Percentiles rank a stretch among this genome's conserved stretches.
These are phyloP conservation scores for Fusarium pilosicola DNA, from an alignment of 2,329 filamentous ascomycete genomes.

Conservation along the genomic window DNA sequence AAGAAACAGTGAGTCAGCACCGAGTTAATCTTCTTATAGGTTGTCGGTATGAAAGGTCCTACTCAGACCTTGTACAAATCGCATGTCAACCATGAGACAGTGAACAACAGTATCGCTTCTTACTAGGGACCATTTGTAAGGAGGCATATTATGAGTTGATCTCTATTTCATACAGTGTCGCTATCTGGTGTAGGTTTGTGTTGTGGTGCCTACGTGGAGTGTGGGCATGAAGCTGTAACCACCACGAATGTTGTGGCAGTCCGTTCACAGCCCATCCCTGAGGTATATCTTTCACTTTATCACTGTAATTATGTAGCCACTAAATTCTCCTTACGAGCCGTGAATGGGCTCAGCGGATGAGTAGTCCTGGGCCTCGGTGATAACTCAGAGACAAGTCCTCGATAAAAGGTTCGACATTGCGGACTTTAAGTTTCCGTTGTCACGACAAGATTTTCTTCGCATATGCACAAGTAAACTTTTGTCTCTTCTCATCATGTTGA, in stretches of 20 bases:
- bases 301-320: background rate
- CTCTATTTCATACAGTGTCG: background rate
- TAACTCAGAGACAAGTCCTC: background rate
- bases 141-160: background rate
- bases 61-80: background rate
- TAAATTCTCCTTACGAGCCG: background rate
- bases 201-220: background rate
- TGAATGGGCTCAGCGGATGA: background rate
- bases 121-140: background rate
- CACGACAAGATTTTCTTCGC: background rate
- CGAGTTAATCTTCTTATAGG: background rate
- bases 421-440: background rate
- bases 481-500: background rate
- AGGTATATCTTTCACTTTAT: background rate
- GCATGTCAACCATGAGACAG: background rate
- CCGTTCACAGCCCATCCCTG: background rate
- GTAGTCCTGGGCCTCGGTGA: background rate
- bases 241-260: background rate
- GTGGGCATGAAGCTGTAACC: background rate
- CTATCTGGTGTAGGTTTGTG: background rate
- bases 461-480: background rate
- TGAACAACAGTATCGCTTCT: background rate
- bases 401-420: background rate
- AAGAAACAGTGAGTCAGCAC: background rate
- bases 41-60: background rate